Conservation (phyloP, 257 asterid genomes). For the Solanum raphanifolium region DNA sequence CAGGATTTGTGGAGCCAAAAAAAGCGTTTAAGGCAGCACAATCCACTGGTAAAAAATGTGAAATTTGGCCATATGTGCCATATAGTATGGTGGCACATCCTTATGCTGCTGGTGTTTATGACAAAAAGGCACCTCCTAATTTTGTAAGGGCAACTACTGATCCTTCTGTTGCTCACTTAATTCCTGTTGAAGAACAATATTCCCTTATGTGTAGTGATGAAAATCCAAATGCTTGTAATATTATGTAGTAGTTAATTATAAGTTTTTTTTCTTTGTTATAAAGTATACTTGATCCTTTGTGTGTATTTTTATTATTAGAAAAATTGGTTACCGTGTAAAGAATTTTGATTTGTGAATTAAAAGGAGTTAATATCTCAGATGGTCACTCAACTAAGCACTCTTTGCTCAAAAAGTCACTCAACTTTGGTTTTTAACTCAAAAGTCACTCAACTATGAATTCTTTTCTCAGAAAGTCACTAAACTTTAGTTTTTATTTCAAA, state of each 20-base stretch:
- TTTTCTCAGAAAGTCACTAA: too few relatives aligned
- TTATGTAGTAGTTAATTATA: conserved; percentile 34
- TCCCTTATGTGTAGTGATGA: conserved; percentile 81
- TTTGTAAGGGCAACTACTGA: conserved; percentile 50
- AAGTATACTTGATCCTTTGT: background rate
- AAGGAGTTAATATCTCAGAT: too few relatives aligned
- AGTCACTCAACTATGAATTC: too few relatives aligned
- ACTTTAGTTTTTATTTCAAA: too few relatives aligned
- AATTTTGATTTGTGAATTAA: background rate
- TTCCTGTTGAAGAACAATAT: conserved; percentile 67
- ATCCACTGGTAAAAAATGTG: conserved; percentile 54
- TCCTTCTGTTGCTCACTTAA: conserved; percentile 60
- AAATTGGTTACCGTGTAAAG: background rate
- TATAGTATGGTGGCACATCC: conserved; percentile 67
- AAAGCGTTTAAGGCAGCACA: conserved; percentile 64
- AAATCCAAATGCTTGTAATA: conserved; percentile 66
- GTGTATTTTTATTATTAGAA: background rate
- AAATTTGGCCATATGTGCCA: conserved; percentile 87
- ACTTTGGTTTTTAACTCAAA: too few relatives aligned
- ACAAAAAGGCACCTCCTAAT: conserved; percentile 84
- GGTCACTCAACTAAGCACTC: too few relatives aligned
- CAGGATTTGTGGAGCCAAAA: conserved; percentile 69
- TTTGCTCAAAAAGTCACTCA: too few relatives aligned
- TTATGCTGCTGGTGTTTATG: conserved; percentile 68
- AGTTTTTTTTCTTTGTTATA: background rate